These are phyloP conservation scores for Trichomonas gallinae DNA, from an alignment of 208 protist species.

Conservation along the genomic window DNA sequence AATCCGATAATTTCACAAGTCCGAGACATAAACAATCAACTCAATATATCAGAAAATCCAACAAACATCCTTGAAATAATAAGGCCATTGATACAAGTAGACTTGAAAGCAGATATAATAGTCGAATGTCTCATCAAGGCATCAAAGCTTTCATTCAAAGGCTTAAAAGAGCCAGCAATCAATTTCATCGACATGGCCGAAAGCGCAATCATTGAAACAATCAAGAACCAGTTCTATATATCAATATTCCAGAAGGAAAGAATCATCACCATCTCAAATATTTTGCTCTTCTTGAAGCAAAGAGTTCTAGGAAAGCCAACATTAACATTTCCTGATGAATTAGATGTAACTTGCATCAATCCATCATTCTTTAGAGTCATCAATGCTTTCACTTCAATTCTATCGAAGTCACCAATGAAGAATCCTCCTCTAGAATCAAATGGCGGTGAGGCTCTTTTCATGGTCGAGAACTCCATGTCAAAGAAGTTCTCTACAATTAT, in stretches of 20 bases:
- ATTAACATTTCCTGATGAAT: neutral
- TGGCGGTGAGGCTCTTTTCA: neutral
- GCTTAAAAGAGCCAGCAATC: neutral
- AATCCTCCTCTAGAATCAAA: neutral
- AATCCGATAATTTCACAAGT: neutral
- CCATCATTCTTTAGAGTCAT: neutral
- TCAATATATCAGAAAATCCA: neutral
- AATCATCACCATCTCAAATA: neutral
- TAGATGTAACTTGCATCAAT: neutral
- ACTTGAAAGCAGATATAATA: neutral
- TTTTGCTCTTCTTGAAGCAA: neutral
- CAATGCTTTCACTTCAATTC: neutral
- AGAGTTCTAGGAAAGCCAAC: neutral
- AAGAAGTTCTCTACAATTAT: neutral
- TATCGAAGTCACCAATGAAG: neutral
- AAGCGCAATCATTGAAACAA: neutral
- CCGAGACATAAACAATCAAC: neutral
- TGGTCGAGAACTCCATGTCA: neutral
- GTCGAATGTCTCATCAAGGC: neutral
- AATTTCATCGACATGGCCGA: neutral
- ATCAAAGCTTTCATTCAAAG: neutral
- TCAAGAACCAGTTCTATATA: neutral
- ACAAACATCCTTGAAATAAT: neutral
- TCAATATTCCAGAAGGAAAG: neutral
- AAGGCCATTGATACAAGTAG: neutral